Conservation (phyloP, 75 land plant species). For the Selaginella moellendorffii region DNA sequence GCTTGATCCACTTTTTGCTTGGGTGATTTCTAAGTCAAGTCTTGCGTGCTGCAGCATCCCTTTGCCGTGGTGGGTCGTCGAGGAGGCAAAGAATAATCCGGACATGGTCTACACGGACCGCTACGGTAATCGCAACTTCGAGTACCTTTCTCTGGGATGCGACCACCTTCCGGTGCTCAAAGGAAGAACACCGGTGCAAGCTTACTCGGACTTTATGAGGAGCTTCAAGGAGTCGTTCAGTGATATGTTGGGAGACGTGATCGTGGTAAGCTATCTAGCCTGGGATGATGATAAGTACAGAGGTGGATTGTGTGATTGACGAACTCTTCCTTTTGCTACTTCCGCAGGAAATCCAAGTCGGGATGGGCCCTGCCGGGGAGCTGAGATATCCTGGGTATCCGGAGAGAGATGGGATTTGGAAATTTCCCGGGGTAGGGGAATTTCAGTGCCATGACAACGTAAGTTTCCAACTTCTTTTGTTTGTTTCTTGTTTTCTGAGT, state of each 20-base stretch:
- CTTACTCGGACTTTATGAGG: slow-evolving; percentile 72
- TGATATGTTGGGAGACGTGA: slow-evolving; percentile 47
- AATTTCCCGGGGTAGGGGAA: slow-evolving; percentile 81
- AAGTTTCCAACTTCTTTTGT: neutral
- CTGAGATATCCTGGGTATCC: slow-evolving; percentile 79
- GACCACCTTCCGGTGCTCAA: slow-evolving; percentile 59
- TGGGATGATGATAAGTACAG: neutral
- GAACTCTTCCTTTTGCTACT: neutral
- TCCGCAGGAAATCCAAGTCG: slow-evolving; percentile 78
- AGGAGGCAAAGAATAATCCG: slow-evolving; percentile 48
- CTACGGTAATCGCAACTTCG: slow-evolving; percentile 58
- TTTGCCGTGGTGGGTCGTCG: slow-evolving; percentile 70
- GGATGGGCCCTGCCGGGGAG: slow-evolving; percentile 94
- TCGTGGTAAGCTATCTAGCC: slow-evolving; percentile 35
- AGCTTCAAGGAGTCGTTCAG: slow-evolving; percentile 63
- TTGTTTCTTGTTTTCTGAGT: neutral
- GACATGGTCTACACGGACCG: slow-evolving; percentile 79
- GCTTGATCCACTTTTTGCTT: neutral
- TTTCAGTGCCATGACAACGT: slow-evolving; percentile 78
- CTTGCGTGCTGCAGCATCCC: slow-evolving; percentile 39
- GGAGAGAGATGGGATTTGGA: slow-evolving; percentile 64
- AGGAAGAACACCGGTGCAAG: slow-evolving; percentile 87
- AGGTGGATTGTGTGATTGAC: neutral
- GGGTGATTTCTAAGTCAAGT: neutral
- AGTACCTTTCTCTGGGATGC: slow-evolving; percentile 79